Conservation (phyloP, 78 protist genomes). For the Blattamonas nauphoetae region DNA sequence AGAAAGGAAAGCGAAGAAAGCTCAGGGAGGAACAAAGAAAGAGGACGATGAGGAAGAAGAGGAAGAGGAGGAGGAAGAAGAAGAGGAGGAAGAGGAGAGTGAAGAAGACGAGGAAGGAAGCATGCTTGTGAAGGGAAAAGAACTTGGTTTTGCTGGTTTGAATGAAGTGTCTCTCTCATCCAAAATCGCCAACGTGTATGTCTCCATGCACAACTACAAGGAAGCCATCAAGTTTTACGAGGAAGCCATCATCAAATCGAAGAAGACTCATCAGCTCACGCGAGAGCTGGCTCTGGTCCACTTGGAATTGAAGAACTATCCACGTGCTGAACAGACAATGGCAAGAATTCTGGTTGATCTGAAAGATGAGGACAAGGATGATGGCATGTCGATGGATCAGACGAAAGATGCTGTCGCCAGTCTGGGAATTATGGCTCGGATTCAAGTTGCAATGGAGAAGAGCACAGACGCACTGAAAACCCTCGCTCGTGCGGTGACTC, state of each 20-base stretch:
- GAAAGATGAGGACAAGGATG: background rate
- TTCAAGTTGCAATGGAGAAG: background rate
- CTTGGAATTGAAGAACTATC: background rate
- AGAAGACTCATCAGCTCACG: background rate
- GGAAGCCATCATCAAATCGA: background rate
- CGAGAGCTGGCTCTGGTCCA: background rate
- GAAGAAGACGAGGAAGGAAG: background rate
- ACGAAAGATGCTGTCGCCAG: background rate
- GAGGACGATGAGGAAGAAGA: background rate
- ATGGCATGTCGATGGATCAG: background rate
- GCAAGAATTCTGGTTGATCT: background rate
- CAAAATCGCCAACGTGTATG: background rate
- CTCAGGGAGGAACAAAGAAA: background rate
- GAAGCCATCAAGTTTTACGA: conserved; percentile 5
- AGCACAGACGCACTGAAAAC: background rate
- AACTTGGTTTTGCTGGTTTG: background rate
- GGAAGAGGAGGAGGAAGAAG: background rate
- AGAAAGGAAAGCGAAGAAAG: too few relatives aligned
- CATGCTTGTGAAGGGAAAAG: background rate
- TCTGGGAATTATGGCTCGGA: background rate
- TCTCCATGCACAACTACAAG: conserved; percentile 5
- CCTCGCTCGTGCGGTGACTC: background rate
- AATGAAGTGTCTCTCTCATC: background rate
- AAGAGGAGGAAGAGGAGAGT: background rate
- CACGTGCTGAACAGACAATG: background rate